Evolutionary conservation across 2,329 filamentous ascomycete species (phyloP).

Genomic region (Amesomyces nigricolor): DNA sequence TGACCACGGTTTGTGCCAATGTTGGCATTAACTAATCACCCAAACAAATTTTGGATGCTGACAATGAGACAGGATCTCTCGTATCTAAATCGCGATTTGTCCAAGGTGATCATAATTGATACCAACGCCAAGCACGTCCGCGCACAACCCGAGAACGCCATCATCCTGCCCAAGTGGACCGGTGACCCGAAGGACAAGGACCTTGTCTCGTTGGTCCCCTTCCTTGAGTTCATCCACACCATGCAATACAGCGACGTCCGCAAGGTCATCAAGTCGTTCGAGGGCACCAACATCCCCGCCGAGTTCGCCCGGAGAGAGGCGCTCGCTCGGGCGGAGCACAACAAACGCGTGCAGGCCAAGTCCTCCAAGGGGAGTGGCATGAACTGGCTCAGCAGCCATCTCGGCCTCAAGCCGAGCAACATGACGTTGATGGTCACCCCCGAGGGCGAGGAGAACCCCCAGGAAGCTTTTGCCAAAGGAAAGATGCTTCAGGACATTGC

Average conservation of each 20-base stretch:
- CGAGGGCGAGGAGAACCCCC: slow-evolving; percentile 64
- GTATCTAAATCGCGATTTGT: slow-evolving; percentile 91
- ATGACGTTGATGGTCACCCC: slow-evolving; percentile 55
- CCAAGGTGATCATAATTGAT: slow-evolving; percentile 92
- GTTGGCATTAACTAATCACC: not conserved
- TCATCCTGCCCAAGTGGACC: slow-evolving; percentile 84
- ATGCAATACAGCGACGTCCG: slow-evolving; percentile 89
- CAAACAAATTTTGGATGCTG: not conserved
- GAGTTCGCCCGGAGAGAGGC: slow-evolving; percentile 90
- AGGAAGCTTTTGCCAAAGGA: slow-evolving; percentile 77
- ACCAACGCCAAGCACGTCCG: slow-evolving; percentile 76
- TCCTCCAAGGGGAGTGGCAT: slow-evolving; percentile 54
- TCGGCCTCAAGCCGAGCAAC: slow-evolving; percentile 70
- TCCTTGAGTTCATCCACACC: slow-evolving; percentile 93
- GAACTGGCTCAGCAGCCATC: slow-evolving; percentile 61
- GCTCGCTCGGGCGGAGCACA: slow-evolving; percentile 76
- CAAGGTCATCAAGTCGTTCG: slow-evolving; percentile 78
- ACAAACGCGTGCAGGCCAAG: slow-evolving; percentile 67
- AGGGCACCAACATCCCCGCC: slow-evolving; percentile 79
- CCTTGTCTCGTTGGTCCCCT: slow-evolving; percentile 84
- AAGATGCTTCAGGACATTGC: slow-evolving; percentile 98
- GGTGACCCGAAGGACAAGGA: slow-evolving; percentile 78
- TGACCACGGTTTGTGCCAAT: not conserved
- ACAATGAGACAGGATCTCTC: slow-evolving; percentile 67
- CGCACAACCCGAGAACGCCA: slow-evolving; percentile 93